These are phyloP conservation scores for Umbilicus rupestris DNA, from an alignment of 164 flowering plant genomes.

Conservation along the genomic window DNA sequence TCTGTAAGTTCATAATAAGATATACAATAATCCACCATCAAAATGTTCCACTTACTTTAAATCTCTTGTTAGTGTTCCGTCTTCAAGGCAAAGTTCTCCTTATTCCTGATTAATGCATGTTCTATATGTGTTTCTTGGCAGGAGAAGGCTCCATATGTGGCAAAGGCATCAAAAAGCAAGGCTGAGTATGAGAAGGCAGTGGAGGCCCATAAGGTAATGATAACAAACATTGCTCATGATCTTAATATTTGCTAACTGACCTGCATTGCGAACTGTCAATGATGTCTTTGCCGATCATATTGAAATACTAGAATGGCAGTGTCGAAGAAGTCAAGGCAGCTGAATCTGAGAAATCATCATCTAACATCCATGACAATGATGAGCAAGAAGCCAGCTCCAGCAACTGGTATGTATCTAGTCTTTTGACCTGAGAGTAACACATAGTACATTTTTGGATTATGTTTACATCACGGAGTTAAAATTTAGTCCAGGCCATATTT, in stretches of 20 bases:
- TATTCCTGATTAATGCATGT: background rate
- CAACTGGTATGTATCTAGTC: background rate
- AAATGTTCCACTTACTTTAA: background rate
- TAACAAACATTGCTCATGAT: background rate
- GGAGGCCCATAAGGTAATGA: background rate
- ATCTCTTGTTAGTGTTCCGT: background rate
- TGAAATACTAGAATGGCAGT: background rate
- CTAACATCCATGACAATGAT: background rate
- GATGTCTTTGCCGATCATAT: background rate
- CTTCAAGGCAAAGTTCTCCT: background rate
- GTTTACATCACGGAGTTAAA: background rate
- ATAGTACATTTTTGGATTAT: too few relatives aligned
- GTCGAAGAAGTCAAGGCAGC: background rate
- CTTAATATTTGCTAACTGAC: background rate
- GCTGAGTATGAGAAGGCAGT: background rate
- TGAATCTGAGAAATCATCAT: background rate
- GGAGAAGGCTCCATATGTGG: background rate
- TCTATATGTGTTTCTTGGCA: background rate
- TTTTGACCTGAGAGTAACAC: background rate
- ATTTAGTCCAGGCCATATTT: background rate
- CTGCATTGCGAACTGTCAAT: background rate
- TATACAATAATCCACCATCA: background rate
- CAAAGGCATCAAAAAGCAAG: background rate
- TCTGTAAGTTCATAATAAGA: background rate
- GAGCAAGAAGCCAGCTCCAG: constrained; percentile 1